phyloP scores from a whole-genome alignment of 768 basidiomycete genomes.

The Heimioporus sp. region DNA sequence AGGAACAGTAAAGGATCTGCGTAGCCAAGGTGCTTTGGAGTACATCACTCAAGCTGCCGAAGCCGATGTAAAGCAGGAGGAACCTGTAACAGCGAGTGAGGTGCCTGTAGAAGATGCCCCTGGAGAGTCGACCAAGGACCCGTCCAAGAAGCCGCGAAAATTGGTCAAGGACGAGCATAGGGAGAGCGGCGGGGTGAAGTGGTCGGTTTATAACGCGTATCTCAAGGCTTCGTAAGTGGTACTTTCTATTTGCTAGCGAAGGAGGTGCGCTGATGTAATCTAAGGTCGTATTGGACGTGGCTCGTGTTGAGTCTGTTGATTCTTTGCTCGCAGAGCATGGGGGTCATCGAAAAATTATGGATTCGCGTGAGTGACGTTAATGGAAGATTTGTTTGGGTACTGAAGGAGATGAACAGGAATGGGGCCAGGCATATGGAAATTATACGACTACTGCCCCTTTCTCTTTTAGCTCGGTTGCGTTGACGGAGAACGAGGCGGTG shows the following conservation, averaged over 20 bases:
- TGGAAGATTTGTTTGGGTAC: background rate
- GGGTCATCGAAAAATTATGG: conserved; percentile 32
- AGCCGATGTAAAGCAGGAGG: conserved; percentile 48
- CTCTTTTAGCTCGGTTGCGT: conserved; percentile 16
- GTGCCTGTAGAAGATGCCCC: conserved; percentile 1
- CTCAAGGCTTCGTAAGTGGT: conserved; percentile 59
- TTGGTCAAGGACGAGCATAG: conserved; percentile 80
- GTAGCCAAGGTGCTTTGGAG: conserved; percentile 58
- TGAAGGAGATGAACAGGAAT: conserved; percentile 18
- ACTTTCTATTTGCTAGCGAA: background rate
- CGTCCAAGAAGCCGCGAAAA: conserved; percentile 63
- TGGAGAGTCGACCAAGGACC: background rate
- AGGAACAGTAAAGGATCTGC: conserved; percentile 65
- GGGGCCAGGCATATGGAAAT: conserved; percentile 26
- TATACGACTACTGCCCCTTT: conserved; percentile 5
- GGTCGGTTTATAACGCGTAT: conserved; percentile 67
- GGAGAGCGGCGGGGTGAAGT: conserved; percentile 80
- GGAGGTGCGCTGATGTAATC: background rate
- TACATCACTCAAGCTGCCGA: conserved; percentile 53
- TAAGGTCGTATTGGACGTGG: conserved; percentile 34
- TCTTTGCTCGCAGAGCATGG: conserved; percentile 20
- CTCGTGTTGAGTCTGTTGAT: conserved; percentile 19
- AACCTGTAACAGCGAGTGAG: conserved; percentile 22
- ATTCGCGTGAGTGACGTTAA: conserved; percentile 17
- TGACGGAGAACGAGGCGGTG: conserved; percentile 29